Base-by-base conservation (phyloP, 495 filamentous ascomycete species). In the Lepidopterella palustris region DNA sequence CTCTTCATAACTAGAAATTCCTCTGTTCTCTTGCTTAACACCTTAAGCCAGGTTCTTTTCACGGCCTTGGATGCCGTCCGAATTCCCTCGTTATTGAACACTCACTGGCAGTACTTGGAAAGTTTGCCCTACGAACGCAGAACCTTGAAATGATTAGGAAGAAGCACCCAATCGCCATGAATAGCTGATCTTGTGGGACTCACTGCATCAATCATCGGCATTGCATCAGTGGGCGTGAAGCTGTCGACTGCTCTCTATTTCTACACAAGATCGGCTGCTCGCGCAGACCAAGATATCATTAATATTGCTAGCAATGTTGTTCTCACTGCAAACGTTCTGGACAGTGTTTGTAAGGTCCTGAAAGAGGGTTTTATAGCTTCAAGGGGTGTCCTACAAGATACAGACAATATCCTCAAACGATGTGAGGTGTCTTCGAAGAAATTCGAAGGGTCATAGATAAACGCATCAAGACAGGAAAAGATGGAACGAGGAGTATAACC, bases 361-460 rank as follows among this genome's bases (percentile, higher is more conserved):
- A 39, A 60, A 57, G 23, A 45, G n/a, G 62, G 51, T 28, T 35
- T 53, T 25, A 32, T 50, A 5, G 53, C 57, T 31, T 57, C 57
- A 1, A 60, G 54, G 23, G 52, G 47, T 20, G 62, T 57, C 8
- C 32, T 65, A 24, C 11, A 53, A 32, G 53, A 65, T 54, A 57
- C 62, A 24, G 39, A 58, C n/a, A 61, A 27, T 28, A 21, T 65
- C 10, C 42, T 65, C 29, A 65, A 65, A 29, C 20, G 58, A 28
- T 65, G 62, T 24, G 62, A 65, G 32, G 28, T 5, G 62, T 65
- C 3, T 65, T 65, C 21, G 31, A 13, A 18, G 62, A 65, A 23
- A 65, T 65, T 50, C 45, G 45, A 4, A 45, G 60, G 32, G 47
- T 65, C 11, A 31, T 65, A 45, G 58, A 65, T 5, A 65, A 65